Base-by-base conservation (phyloP, 202 grass and related monocot genomes). In the Brachypodium distachyon region DNA sequence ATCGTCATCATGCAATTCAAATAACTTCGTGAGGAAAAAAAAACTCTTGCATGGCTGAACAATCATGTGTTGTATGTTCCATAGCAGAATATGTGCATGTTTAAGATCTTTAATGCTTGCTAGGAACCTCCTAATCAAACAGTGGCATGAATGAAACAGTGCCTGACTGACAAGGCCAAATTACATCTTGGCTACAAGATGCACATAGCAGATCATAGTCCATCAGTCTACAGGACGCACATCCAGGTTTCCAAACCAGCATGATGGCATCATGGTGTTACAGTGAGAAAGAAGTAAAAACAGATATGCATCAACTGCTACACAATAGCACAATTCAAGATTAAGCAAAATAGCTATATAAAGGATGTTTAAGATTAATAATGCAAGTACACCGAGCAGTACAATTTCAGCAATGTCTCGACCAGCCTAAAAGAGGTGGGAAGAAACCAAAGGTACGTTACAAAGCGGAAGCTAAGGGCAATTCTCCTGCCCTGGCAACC, bases 401-500 rank as follows among this genome's bases (percentile, higher is more conserved):
- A 70, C 6, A 39, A 21, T 62, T 39, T 54, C 46, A 74, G 44
- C 13, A 41, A 52, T 9, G 29, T 28, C 74, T 59, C 32, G 65
- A 68, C 10, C 51, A 49, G 66, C 2, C 34, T 52, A 19, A 16
- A 67, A 25, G 23, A 55, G 61, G 10, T 7, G 4, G 50, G 69
- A 39, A 36, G 12, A 69, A 47, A 54, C 16, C 61, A 80, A 29
- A 19, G 13, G 11, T 53, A 27, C 9, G 26, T 31, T 71, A 63
- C 48, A 18, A 48, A 21, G 12, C 18, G 31, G 56, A 69, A 47
- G 39, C 55, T 32, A 29, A 62, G 63, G 81, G 86, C 61, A 65
- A 54, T 81, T 81, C 76, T 76, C 61, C 81, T 2, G 43, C 76
- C 76, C 76, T 36, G 47, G 39, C 81, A 77, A 64, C 81, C 71